phyloP scores from a whole-genome alignment of 1,284 basidiomycete species.

The Cutaneotrichosporon sp. region DNA sequence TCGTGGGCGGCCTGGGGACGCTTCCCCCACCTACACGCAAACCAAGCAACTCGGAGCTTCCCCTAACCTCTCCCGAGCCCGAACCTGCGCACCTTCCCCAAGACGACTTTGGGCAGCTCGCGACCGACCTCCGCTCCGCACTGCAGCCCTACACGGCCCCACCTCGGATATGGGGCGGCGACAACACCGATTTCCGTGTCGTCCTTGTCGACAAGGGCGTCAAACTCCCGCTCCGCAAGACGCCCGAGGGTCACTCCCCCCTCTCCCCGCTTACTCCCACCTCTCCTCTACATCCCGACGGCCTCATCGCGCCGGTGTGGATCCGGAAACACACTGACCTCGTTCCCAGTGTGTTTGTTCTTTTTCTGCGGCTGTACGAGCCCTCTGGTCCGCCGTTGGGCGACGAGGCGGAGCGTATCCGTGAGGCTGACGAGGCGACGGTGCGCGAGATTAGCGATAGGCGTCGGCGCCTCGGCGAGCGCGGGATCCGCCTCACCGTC shows the following conservation, averaged over 20 bases:
- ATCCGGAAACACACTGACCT: conserved; percentile 89
- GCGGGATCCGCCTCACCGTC: conserved; percentile 89
- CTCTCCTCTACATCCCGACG: conserved; percentile 89
- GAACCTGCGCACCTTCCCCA: conserved; percentile 13
- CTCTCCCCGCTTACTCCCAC: conserved; percentile 82
- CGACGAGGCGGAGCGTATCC: conserved; percentile 52
- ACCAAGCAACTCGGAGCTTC: neutral
- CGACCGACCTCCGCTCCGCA: conserved; percentile 61
- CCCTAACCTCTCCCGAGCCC: conserved; percentile 11
- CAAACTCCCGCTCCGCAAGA: conserved; percentile 82
- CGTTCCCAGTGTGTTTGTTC: conserved; percentile 85
- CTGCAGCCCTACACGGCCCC: conserved; percentile 63
- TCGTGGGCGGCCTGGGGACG: conserved; percentile 73
- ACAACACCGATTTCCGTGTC: conserved; percentile 68
- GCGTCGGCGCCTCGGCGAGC: conserved; percentile 74
- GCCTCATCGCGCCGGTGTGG: conserved; percentile 95
- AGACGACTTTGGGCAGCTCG: conserved; percentile 57
- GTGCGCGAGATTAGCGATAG: conserved; percentile 73
- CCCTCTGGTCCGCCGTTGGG: conserved; percentile 32
- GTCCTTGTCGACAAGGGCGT: conserved; percentile 76
- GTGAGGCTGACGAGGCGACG: conserved; percentile 72
- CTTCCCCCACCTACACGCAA: neutral
- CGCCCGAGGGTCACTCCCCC: conserved; percentile 67
- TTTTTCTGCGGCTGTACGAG: conserved; percentile 81
- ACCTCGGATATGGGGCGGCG: conserved; percentile 50